Percentiles rank a stretch among this genome's conserved stretches.
Conservation (phyloP, 768 basidiomycete genomes). For the Tylopilus plumbeoviolaceoides region DNA sequence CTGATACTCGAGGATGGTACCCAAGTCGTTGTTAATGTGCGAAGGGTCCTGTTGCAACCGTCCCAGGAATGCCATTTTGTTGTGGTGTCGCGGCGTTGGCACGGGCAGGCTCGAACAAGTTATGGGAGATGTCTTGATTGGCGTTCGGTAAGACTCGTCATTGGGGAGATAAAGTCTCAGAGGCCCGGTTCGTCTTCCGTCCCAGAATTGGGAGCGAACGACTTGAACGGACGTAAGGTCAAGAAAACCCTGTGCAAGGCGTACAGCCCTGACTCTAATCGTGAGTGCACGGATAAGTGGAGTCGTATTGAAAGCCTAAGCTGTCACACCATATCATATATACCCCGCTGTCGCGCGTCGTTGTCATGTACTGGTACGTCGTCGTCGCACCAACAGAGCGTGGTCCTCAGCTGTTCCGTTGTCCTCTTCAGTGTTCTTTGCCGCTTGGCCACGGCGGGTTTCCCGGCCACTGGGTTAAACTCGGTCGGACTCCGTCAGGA, state of each 20-base stretch:
- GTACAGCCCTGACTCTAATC: conserved; percentile 5
- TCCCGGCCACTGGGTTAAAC: no score
- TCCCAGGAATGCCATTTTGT: no score
- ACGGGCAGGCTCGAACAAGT: no score
- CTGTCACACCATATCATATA: no score
- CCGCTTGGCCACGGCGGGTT: no score
- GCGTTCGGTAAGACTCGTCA: conserved; percentile 17
- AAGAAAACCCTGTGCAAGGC: conserved; percentile 10
- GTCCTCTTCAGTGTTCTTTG: no score
- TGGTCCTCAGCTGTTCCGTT: no score
- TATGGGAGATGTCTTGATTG: conserved; percentile 15
- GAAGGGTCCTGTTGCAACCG: background rate
- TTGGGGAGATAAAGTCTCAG: conserved; percentile 16
- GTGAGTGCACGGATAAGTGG: background rate
- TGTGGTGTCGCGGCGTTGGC: no score
- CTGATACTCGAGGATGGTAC: background rate
- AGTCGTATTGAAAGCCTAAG: no score
- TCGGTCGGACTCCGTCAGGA: background rate
- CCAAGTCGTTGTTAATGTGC: background rate
- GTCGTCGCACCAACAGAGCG: no score
- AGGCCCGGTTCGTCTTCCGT: conserved; percentile 19
- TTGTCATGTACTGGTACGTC: no score
- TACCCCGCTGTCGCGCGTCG: no score
- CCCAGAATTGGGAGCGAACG: conserved; percentile 17
- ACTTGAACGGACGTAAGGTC: conserved; percentile 14